Base-by-base conservation (phyloP, 1,284 basidiomycete species). In the Boletus semigastroideus region DNA sequence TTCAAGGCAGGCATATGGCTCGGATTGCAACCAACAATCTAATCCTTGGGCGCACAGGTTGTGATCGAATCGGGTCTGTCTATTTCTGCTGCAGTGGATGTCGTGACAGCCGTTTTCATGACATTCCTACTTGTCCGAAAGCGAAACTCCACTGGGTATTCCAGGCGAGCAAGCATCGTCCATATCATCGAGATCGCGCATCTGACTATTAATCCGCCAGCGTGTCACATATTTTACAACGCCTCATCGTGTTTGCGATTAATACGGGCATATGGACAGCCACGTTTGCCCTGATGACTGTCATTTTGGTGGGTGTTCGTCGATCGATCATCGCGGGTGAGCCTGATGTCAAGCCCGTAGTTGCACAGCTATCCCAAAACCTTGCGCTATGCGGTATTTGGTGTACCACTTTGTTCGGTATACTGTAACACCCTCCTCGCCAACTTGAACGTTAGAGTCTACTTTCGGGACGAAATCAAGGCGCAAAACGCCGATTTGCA, bases 221-320 rank as follows among this genome's bases (percentile, higher is more conserved):
- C 4, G 56, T 56, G 3, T 36, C n/a, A 1, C 38, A 52, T 12
- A n/a, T 39, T 20, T 17, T 60, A 10, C 55, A 61, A n/a, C 51
- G 49, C 19, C 59, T 63, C 8, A 25, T 20, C 1, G 11, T 59
- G 5, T 61, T 61, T 20, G 28, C 49, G 5, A 19, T 60, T 1
- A 63, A 63, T 10, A 39, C 51, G 0, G 55, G 59, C 4, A 38
- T 56, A 22, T 60, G 59, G 61, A 43, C 61, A 0, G 43, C 61
- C 11, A 4, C 6, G 1, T 61, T 58, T 11, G 59, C 59, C 1
- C 9, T 60, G 20, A 20, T 60, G n/a, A 9, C 51, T 1, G 0
- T 48, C 42, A 19, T 63, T 22, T 30, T 63, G 7, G 59, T 60
- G 33, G 11, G 61, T 51, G 6, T 17, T n/a, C 11, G 9, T 25